Evolutionary conservation across 2,329 filamentous ascomycete genomes (phyloP), one percentile per base, ranked within the genome.

Genomic region (Cladosporium sp.): DNA sequence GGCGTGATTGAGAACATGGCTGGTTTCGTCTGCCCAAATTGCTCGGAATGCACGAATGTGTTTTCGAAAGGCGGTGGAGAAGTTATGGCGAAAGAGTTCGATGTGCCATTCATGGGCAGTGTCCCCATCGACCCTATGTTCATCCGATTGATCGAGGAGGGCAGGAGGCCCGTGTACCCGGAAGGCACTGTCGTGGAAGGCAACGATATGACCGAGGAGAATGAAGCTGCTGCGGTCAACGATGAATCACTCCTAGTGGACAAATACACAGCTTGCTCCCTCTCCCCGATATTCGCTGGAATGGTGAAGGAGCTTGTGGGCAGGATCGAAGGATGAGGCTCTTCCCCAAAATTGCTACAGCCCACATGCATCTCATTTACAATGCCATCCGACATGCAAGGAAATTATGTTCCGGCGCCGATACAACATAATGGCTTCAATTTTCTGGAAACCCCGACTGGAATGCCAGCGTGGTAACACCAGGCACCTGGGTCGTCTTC

Each of bases 1-100:
- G 94, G 94, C 0, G 92, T 99, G 1, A 83, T 99, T 45, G 94
- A 99, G 77, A 99, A 99, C 71, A 97, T 99, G 94, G 88, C 87
- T 64, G 90, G 90, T 2, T 95, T 90, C 66, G 88, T 94, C n/a
- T 94, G 90, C 69, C 83, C 83, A 13, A 85, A 83, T 60, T 86
- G 83, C 68, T 81, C 80, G 51, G 91, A 97, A 71, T 95, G 93
- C 74, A 96, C 90, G 53, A 90, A 97, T 74, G 83, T 97, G 52
- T 99, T 99, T 72, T 91, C 88, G 52, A 92, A 89, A 56, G 94
- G 94, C 3, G 94, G 94, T 3, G 94, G 94, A 7, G 80, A 90
- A 71, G 82, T 89, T 22, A 96, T 99, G 91, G 91, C 93, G 6
- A 77, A 83, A 48, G 91, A 97, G 65, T 94, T 96, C 70, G 79